Evolutionary conservation across 1,284 basidiomycete species (phyloP), one percentile per base, ranked within the genome.

Genomic region (Flammula alnicola): DNA sequence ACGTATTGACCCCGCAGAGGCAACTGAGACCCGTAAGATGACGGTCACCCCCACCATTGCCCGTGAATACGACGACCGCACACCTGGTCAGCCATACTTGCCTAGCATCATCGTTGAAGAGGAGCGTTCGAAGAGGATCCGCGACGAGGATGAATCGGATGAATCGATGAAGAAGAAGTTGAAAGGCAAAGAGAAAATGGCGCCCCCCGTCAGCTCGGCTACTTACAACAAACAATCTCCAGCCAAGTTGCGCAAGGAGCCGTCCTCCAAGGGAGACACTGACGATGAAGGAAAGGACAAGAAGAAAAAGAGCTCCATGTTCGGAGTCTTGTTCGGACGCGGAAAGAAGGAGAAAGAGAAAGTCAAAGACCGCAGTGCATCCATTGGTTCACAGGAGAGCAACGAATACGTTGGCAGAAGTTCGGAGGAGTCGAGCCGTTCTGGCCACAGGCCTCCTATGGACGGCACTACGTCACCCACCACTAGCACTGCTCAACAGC

Each of bases 271-370:
- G 72, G 76, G 22, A 59, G 70, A 37, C 69, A 78, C 55, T 72
- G 81, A 64, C 26, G 63, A 60, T 16, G 81, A 86, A 20, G 78
- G 77, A 17, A 76, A 76, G 53, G 77, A 77, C 44, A 80, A 83
- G 63, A 85, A 86, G 66, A 86, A 88, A 73, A 86, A 88, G 65
- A 84, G 84, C 58, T 81, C 79, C 27, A 74, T 93, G 33, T 85
- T 95, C 57, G 77, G 84, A 22, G 79, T 83, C 0, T 61, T 95
- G 37, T 95, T 95, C 64, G 77, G 78, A 10, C 73, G 88, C 43
- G 86, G 81, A 66, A 89, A 86, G 68, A 89, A 91, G 65, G 92
- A 93, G 71, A 79, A 71, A 54, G 62, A 82, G 46, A 91, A 89
- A 65, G 82, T 81, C 16, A 72, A 74, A 46, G 47, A 49, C 25